A percentile compares a stretch with the other conserved stretches of the same genome.
Evolutionary conservation across 192 early-diverging fungal species (phyloP).

Genomic region (Pecoramyces ruminantium): DNA sequence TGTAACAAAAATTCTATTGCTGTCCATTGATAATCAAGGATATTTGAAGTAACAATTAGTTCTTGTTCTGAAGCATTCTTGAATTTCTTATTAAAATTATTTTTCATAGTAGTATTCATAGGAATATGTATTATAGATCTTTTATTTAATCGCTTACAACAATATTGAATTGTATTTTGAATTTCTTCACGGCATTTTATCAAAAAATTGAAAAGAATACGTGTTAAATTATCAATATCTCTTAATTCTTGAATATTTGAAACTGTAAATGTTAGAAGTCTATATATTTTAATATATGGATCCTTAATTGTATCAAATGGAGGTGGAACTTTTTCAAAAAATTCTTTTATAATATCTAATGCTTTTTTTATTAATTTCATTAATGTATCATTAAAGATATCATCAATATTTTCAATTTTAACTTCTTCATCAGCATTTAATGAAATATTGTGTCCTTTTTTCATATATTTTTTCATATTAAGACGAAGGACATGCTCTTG

Average conservation of each 20-base stretch:
- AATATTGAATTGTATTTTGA: background rate
- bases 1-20: background rate
- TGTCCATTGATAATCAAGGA: background rate
- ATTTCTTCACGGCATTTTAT: background rate
- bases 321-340: no score
- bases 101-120: background rate
- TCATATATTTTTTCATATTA: no score
- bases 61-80: background rate
- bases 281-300: no score
- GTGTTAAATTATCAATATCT: background rate
- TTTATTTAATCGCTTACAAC: background rate
- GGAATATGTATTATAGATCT: background rate
- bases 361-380: no score
- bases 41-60: background rate
- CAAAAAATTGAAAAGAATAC: background rate
- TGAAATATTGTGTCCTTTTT: no score
- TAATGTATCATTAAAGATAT: no score
- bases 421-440: no score
- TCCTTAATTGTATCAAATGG: no score
- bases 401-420: no score
- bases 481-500: no score
- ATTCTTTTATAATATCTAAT: no score
- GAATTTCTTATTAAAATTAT: background rate
- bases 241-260: background rate
- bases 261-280: no score